Percentiles rank a stretch among this genome's conserved stretches.
Evolutionary conservation across 78 protist genomes (phyloP).

Genomic region (Pelomyxa schiedti): DNA sequence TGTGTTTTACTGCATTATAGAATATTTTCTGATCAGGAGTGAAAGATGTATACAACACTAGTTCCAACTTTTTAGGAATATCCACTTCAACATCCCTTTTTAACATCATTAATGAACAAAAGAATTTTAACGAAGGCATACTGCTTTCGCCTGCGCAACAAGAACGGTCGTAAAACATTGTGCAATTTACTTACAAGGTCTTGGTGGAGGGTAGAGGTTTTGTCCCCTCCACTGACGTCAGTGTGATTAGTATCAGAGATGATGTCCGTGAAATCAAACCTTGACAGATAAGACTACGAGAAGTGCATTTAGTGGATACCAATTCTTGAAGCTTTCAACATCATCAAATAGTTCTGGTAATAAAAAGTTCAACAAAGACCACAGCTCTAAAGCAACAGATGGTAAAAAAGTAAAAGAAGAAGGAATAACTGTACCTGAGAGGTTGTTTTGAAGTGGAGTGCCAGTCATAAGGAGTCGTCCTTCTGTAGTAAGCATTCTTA

Average conservation of each 20-base stretch:
- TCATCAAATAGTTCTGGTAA: slow-evolving; percentile 68
- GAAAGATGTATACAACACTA: not conserved
- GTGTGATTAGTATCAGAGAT: slow-evolving; percentile 5
- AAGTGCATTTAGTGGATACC: slow-evolving; percentile 50
- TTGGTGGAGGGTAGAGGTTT: slow-evolving; percentile 64
- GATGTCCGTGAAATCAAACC: slow-evolving; percentile 17
- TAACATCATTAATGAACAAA: too few species aligned
- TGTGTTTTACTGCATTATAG: slow-evolving; percentile 31
- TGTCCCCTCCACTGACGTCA: too few species aligned
- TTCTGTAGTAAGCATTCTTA: slow-evolving; percentile 2
- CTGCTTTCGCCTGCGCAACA: slow-evolving; percentile 73
- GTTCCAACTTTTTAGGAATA: not conserved
- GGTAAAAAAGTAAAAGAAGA: not conserved
- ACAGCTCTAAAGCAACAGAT: not conserved
- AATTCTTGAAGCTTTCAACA: slow-evolving; percentile 53
- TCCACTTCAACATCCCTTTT: not conserved
- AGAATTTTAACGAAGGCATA: too few species aligned
- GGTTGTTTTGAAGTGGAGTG: slow-evolving; percentile 92
- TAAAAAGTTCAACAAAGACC: slow-evolving; percentile 33
- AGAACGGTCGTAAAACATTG: slow-evolving; percentile 59
- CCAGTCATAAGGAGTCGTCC: slow-evolving; percentile 80
- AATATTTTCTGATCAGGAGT: slow-evolving; percentile 29
- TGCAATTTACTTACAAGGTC: slow-evolving; percentile 20
- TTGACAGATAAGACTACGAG: slow-evolving; percentile 51
- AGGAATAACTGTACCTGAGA: too few species aligned